A percentile compares a stretch with the other conserved stretches of the same genome.
phyloP scores from a whole-genome alignment of 805 yeast genomes.

The Candida bentonensis region DNA sequence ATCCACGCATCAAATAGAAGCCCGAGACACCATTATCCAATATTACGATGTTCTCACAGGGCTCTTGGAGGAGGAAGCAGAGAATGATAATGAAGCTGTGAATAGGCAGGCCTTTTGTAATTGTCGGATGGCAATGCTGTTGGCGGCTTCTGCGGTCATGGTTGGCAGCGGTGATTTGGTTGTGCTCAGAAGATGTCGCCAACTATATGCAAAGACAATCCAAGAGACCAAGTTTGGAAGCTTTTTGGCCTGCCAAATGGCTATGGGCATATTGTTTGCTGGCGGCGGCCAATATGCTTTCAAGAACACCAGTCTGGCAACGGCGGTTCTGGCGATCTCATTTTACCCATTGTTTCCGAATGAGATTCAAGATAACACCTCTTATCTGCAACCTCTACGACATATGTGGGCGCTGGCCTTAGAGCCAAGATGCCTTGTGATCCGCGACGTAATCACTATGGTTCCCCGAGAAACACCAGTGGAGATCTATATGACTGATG shows the following conservation, averaged over 20 bases:
- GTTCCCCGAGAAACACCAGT: slow-evolving; percentile 38
- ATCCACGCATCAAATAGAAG: slow-evolving; percentile 43
- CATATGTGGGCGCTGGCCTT: slow-evolving; percentile 85
- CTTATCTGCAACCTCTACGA: slow-evolving; percentile 70
- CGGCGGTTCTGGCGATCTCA: slow-evolving; percentile 58
- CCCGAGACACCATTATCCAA: slow-evolving; percentile 40
- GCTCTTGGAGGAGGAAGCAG: slow-evolving; percentile 28
- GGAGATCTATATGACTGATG: slow-evolving; percentile 26
- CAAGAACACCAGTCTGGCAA: slow-evolving; percentile 42
- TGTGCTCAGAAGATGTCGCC: slow-evolving; percentile 56
- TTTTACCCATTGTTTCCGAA: slow-evolving; percentile 62
- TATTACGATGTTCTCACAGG: slow-evolving; percentile 39
- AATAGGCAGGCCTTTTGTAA: slow-evolving; percentile 39
- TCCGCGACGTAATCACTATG: slow-evolving; percentile 52
- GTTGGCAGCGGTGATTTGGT: slow-evolving; percentile 87
- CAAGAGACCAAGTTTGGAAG: slow-evolving; percentile 41
- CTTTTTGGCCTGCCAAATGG: slow-evolving; percentile 64
- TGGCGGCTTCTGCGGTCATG: slow-evolving; percentile 62
- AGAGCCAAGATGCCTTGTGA: slow-evolving; percentile 66
- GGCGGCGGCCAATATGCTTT: slow-evolving; percentile 91
- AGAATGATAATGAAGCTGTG: slow-evolving; percentile 43
- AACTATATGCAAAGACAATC: slow-evolving; percentile 40
- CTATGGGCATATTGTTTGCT: slow-evolving; percentile 74
- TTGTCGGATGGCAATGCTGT: slow-evolving; percentile 42
- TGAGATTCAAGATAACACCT: slow-evolving; percentile 28